A percentile compares a stretch with the other conserved stretches of the same genome.
phyloP scores from a whole-genome alignment of 768 basidiomycete species.

The Goffeauzyma gilvescens region DNA sequence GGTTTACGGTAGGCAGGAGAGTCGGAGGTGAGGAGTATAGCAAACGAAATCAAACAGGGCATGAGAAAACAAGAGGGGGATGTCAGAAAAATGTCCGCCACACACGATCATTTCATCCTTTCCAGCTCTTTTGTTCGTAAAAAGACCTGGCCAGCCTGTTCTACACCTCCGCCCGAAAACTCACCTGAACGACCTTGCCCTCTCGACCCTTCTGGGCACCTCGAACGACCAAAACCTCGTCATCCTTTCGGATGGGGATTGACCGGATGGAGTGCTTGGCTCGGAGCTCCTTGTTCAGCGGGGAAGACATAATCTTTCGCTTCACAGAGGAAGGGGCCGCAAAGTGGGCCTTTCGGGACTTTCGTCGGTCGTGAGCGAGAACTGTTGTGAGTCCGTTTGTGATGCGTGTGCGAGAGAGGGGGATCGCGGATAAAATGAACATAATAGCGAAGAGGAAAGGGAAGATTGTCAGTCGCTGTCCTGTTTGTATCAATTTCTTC shows the following conservation, averaged over 20 bases:
- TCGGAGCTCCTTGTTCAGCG: slow-evolving; percentile 86
- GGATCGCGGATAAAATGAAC: no score
- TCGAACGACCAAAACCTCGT: slow-evolving; percentile 89
- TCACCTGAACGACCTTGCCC: slow-evolving; percentile 65
- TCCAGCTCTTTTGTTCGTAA: no score
- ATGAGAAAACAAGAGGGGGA: not conserved
- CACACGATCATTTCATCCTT: no score
- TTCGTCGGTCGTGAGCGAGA: slow-evolving; percentile 48
- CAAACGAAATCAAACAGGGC: not conserved
- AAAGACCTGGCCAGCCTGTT: no score
- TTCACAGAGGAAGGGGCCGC: slow-evolving; percentile 81
- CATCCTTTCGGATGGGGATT: slow-evolving; percentile 88
- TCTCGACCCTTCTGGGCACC: slow-evolving; percentile 98
- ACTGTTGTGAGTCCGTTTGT: slow-evolving; percentile 18
- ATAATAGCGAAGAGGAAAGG: no score
- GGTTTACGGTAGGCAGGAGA: not conserved
- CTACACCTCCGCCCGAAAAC: slow-evolving; percentile 6
- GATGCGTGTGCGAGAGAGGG: no score
- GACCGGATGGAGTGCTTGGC: slow-evolving; percentile 81
- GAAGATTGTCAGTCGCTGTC: no score
- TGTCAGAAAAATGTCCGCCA: no score
- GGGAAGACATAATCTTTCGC: slow-evolving; percentile 93
- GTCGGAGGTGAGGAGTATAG: no score
- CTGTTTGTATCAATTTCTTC: no score
- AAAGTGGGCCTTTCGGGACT: slow-evolving; percentile 97